phyloP scores from a whole-genome alignment of 1,284 basidiomycete genomes.

The Rhodotorula sp. region DNA sequence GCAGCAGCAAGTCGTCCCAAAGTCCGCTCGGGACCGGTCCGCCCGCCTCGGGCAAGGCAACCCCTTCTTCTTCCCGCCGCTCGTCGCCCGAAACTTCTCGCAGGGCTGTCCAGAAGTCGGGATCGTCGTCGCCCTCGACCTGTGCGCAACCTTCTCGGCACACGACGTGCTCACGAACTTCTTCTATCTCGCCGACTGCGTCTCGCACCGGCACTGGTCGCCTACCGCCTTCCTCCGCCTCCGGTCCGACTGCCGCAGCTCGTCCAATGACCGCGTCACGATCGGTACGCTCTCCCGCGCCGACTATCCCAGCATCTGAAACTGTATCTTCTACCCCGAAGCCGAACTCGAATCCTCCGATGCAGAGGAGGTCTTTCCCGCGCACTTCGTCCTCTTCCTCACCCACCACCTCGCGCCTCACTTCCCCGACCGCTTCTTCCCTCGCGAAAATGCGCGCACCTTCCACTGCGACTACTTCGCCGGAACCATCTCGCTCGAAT shows the following conservation, averaged over 20 bases:
- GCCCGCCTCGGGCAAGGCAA: neutral
- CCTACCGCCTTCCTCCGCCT: no score
- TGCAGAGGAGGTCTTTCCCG: neutral
- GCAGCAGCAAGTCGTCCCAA: no score
- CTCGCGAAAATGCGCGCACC: constrained; percentile 26
- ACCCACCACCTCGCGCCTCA: neutral
- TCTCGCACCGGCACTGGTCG: neutral
- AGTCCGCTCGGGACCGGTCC: neutral
- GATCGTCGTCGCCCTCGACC: neutral
- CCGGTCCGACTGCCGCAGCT: no score
- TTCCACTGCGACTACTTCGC: neutral
- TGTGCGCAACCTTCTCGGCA: neutral
- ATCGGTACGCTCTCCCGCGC: neutral
- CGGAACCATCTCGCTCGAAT: neutral
- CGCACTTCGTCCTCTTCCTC: neutral
- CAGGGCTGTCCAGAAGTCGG: neutral
- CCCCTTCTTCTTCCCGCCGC: neutral
- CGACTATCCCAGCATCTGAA: neutral
- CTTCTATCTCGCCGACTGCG: neutral
- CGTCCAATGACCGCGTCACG: no score
- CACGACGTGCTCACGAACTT: neutral
- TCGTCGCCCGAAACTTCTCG: neutral
- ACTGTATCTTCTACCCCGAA: neutral
- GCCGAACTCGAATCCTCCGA: neutral
- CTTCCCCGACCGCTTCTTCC: constrained; percentile 24